Percentiles rank a stretch among this genome's conserved stretches.
Conservation (phyloP, 495 filamentous ascomycete species). For the Aspergillus haitiensis region DNA sequence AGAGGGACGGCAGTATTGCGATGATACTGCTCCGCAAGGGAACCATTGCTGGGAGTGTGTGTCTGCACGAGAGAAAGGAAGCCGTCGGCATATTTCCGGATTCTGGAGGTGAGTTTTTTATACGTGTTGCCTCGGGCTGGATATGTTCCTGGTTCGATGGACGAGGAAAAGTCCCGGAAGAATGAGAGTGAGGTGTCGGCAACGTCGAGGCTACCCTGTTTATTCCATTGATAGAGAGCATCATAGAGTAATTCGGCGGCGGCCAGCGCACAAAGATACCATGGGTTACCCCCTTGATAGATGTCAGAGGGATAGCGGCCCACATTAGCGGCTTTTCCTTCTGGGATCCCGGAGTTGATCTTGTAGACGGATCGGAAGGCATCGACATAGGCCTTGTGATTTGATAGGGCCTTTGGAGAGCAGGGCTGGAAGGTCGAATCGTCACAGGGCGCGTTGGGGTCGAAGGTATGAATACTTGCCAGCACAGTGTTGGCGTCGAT, state of each 20-base stretch:
- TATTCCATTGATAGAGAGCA: constrained; percentile 61
- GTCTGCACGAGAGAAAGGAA: constrained; percentile 55
- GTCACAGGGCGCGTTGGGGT: constrained; percentile 54
- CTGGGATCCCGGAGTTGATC: constrained; percentile 53
- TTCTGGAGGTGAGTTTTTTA: constrained; percentile 51
- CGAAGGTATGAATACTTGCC: constrained; percentile 63
- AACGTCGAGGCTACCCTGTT: constrained; percentile 51
- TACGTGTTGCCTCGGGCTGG: constrained; percentile 50
- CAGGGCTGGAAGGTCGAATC: constrained; percentile 60
- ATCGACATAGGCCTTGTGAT: constrained; percentile 63
- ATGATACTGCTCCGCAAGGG: constrained; percentile 61
- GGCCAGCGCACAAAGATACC: constrained; percentile 64
- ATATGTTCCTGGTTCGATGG: constrained; percentile 43
- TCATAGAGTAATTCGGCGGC: constrained; percentile 68
- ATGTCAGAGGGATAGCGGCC: constrained; percentile 69
- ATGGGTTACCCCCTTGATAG: constrained; percentile 69
- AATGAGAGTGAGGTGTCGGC: constrained; percentile 58
- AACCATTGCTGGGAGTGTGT: constrained; percentile 50
- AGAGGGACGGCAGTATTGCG: constrained; percentile 49
- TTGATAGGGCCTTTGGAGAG: constrained; percentile 60
- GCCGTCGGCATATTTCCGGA: constrained; percentile 64
- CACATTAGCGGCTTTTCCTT: constrained; percentile 56
- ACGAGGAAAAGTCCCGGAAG: constrained; percentile 54
- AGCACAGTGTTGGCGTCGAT: constrained; percentile 65
- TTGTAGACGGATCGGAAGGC: constrained; percentile 59